Conservation (phyloP, 768 basidiomycete species). For the Mycena albidolilacea region DNA sequence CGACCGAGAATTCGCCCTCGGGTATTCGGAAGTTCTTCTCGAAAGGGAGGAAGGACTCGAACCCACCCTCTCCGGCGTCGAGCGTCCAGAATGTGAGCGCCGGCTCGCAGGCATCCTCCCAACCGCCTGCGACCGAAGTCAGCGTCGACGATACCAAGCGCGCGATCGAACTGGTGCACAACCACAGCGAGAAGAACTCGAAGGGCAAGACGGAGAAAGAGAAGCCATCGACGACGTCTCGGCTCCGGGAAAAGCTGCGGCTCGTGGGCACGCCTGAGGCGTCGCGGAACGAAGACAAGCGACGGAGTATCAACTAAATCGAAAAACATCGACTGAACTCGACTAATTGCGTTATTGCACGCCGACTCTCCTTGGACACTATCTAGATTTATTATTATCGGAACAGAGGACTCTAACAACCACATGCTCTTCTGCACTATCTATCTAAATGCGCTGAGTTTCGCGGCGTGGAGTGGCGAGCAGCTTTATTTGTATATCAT, state of each 20-base stretch:
- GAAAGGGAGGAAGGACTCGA: conserved; percentile 53
- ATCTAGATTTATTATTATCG: conserved; percentile 10
- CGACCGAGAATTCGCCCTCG: conserved; percentile 39
- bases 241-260: conserved; percentile 52
- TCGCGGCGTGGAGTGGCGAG: background rate
- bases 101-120: conserved; percentile 6
- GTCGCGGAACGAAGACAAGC: conserved; percentile 53
- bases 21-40: conserved; percentile 57
- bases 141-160: conserved; percentile 41
- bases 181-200: conserved; percentile 26
- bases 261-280: conserved; percentile 56
- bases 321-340: background rate
- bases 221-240: conserved; percentile 45
- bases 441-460: background rate
- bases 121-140: background rate
- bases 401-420: conserved; percentile 18
- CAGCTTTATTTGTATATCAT: conserved; percentile 11
- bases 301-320: conserved; percentile 43
- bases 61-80: conserved; percentile 4
- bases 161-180: conserved; percentile 39
- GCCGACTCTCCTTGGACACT: background rate
- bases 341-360: background rate
- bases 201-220: conserved; percentile 28
- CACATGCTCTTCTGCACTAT: background rate
- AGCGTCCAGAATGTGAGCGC: conserved; percentile 9